These are phyloP conservation scores for Monosporascus sp. DNA, from an alignment of 2,329 filamentous ascomycete species.

Conservation along the genomic window DNA sequence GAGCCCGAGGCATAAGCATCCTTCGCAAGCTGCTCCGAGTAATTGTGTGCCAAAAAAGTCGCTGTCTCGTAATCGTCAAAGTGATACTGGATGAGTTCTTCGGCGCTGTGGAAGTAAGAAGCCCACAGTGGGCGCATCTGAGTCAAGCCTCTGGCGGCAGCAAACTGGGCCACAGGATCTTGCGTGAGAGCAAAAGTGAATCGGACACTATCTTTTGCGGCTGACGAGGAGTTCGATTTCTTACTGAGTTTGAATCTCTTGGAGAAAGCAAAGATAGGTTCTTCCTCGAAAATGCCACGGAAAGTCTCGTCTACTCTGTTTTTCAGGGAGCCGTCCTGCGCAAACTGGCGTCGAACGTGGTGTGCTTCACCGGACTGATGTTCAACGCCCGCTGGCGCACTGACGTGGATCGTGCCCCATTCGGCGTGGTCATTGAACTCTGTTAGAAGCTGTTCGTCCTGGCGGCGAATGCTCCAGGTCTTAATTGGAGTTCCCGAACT, in stretches of 20 bases:
- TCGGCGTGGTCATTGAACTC: constrained; percentile 71
- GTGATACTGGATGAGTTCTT: constrained; percentile 67
- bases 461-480: constrained; percentile 59
- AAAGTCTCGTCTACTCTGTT: constrained; percentile 64
- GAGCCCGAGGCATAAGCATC: constrained; percentile 72
- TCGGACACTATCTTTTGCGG: constrained; percentile 48
- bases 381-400: constrained; percentile 59
- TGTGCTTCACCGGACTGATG: constrained; percentile 68
- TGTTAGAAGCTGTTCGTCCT: constrained; percentile 62
- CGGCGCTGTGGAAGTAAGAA: constrained; percentile 61
- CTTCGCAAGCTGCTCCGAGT: constrained; percentile 62
- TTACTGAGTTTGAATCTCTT: constrained; percentile 52
- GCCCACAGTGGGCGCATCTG: constrained; percentile 76
- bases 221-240: constrained; percentile 21
- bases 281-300: constrained; percentile 66
- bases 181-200: constrained; percentile 77
- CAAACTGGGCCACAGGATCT: constrained; percentile 73
- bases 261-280: constrained; percentile 77
- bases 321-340: constrained; percentile 57
- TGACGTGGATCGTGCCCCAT: constrained; percentile 79
- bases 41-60: constrained; percentile 59
- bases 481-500: constrained; percentile 40
- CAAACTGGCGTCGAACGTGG: constrained; percentile 62
- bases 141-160: constrained; percentile 68
- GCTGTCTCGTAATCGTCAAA: constrained; percentile 68